These are phyloP conservation scores for Mentha longifolia DNA, from an alignment of 257 asterid species.

Conservation along the genomic window DNA sequence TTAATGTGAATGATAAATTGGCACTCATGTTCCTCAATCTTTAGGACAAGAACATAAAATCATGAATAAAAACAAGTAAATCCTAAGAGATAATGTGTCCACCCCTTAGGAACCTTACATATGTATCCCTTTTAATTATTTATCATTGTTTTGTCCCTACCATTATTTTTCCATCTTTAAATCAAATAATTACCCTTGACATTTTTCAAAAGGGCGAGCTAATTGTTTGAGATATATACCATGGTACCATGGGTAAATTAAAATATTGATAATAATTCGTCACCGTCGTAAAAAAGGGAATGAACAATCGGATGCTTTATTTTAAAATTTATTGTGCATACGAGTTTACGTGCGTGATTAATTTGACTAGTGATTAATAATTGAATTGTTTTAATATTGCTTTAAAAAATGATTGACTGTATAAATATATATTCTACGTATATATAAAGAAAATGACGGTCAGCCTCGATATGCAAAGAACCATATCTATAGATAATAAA, in stretches of 20 bases:
- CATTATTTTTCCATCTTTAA: constrained; percentile 1
- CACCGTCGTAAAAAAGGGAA: neutral
- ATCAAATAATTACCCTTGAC: neutral
- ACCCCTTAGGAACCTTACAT: constrained; percentile 44
- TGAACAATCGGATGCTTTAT: too few relatives aligned
- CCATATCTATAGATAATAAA: neutral
- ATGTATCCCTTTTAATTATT: constrained; percentile 29
- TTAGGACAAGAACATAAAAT: constrained; percentile 39
- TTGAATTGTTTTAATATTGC: too few relatives aligned
- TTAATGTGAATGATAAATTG: constrained; percentile 25
- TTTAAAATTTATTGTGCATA: too few relatives aligned
- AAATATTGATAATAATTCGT: neutral
- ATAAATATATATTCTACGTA: too few relatives aligned
- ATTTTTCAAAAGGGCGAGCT: neutral
- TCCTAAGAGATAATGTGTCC: constrained; percentile 39
- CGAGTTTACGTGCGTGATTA: too few relatives aligned
- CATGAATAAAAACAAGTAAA: constrained; percentile 35
- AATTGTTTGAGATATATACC: neutral
- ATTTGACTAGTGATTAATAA: too few relatives aligned
- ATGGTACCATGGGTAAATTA: neutral
- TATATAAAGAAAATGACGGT: neutral
- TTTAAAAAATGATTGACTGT: too few relatives aligned
- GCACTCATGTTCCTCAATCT: constrained; percentile 34
- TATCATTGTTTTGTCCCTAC: constrained; percentile 37
- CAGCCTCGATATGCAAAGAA: constrained; percentile 6